Evolutionary conservation across 352 stramenopile species (phyloP), one percentile per base, ranked within the genome.

Genomic region (Globisporangium camurandrum): DNA sequence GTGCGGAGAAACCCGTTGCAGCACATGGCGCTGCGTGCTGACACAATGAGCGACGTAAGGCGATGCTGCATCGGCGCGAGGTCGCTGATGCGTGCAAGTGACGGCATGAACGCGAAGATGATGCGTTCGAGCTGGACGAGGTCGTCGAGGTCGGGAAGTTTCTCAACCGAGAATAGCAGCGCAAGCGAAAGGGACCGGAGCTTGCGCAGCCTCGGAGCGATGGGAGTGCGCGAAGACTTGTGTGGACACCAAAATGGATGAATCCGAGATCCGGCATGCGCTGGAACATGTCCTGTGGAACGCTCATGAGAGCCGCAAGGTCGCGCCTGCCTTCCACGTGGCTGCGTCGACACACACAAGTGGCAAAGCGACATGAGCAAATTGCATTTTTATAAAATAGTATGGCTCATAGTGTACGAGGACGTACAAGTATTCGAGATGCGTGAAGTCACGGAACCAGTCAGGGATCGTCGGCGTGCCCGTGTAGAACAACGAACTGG

Each of bases 371-470:
- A n/a, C n/a, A n/a, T n/a, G n/a, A n/a, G n/a, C n/a, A n/a, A n/a
- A n/a, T n/a, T n/a, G n/a, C n/a, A n/a, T n/a, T n/a, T n/a, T n/a
- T n/a, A n/a, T n/a, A n/a, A n/a, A 4, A 33, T 26, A 40, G 7
- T 8, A n/a, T 43, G 12, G 12, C 14, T 22, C 2, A n/a, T 4
- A 53, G 26, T 2, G 6, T 4, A 12, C 20, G 6, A 3, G 14
- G 1, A 58, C 43, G n/a, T 56, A 68, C 41, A 75, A 34, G 16
- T 64, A 72, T 37, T 75, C 60, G 30, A 76, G 55, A 8, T 62
- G 44, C 2, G 49, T 55, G 31, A 72, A 63, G 11, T 67, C 45
- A 0, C 54, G 42, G 38, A 59, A 48, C 66, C 66, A 72, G 4
- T 19, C 9, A 7, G 66, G 66, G 17, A 75, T 17, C n/a, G 46